Evolutionary conservation across 2,329 filamentous ascomycete genomes (phyloP), one percentile per base, ranked within the genome.

Genomic region (Grosmannia clavigera): DNA sequence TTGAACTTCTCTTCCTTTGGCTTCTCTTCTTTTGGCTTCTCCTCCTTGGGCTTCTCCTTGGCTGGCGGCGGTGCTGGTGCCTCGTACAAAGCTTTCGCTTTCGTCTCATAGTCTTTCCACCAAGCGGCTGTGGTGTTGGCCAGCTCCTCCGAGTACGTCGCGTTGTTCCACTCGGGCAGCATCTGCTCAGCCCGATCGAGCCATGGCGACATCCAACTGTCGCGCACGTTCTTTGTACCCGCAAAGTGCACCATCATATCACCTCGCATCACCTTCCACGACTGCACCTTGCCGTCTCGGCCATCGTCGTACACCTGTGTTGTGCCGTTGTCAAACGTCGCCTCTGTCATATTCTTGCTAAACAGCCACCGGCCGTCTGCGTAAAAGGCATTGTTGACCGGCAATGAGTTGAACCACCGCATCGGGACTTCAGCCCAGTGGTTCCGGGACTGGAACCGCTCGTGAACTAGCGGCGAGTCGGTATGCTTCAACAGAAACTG

Each of bases 331-430:
- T 70, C 68, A 33, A 70, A 69, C 60, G 62, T 61, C 6, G 38
- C 64, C 7, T 64, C 59, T 12, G 61, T 59, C 68, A 70, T 70
- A 35, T 68, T 61, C 50, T 67, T 58, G 61, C 61, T 61, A 56
- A 69, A 68, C 4, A 70, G 56, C 68, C 68, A 70, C 27, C 62
- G 64, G 51, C 68, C 68, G 58, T 66, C 62, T 16, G 62, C 63
- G 57, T 58, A 64, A 22, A 70, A 70, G 27, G 68, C 68, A 54
- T 69, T 69, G 67, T 70, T 70, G 48, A 70, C 65, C n/a, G 68
- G 68, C 56, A 70, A 63, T 58, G 68, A 68, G 65, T 70, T 70
- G 67, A 67, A 70, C 68, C 68, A 70, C 25, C 68, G 65, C 65
- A 70, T 70, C 10, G 68, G 68, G 59, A 69, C 67, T 60, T 67